Base-by-base conservation (phyloP, 139 green algal species). In the Chlorella sp. region DNA sequence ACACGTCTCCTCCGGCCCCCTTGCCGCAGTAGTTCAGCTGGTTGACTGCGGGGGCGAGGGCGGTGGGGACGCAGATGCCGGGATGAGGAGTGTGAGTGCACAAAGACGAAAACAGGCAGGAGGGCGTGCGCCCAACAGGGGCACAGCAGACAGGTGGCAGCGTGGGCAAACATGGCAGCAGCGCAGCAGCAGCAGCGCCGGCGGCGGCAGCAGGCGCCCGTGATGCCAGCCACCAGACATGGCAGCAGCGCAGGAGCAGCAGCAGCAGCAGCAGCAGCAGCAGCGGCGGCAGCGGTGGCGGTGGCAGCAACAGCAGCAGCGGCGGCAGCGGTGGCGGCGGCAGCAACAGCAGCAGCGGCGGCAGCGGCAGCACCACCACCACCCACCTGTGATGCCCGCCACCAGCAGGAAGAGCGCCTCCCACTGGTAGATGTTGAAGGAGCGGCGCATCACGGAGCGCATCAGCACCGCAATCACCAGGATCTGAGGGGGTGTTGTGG, bases 401-500 rank as follows among this genome's bases (percentile, higher is more conserved):
- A 99, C 92, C 43, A 99, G 94, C 85, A 99, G 90, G 80, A 96
- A 94, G 14, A 99, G 90, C 22, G 96, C 96, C 86, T 99, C 97
- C 91, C 96, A 99, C 86, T 98, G 94, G 41, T 96, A 93, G 34
- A 95, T 68, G 76, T 83, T 97, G 92, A 98, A 98, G 28, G 56
- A 81, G 26, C 93, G 91, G 62, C 92, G 82, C 93, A 98, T 90
- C 40, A 99, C 88, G n/a, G 86, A 74, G 30, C 92, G 92, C 92
- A 99, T 95, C 58, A 99, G 92, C 74, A 99, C 73, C 22, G 96
- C 96, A 40, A 99, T 99, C 36, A 93, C 90, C 69, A 96, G 68
- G 38, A 96, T 92, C 91, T 94, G 90, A 80, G 83, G 22, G 36
- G 54, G 44, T 58, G 72, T 1, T n/a, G n/a, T n/a, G n/a, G n/a